A percentile compares a stretch with the other conserved stretches of the same genome.
phyloP scores from a whole-genome alignment of 257 asterid species.

The Lithospermum erythrorhizon region DNA sequence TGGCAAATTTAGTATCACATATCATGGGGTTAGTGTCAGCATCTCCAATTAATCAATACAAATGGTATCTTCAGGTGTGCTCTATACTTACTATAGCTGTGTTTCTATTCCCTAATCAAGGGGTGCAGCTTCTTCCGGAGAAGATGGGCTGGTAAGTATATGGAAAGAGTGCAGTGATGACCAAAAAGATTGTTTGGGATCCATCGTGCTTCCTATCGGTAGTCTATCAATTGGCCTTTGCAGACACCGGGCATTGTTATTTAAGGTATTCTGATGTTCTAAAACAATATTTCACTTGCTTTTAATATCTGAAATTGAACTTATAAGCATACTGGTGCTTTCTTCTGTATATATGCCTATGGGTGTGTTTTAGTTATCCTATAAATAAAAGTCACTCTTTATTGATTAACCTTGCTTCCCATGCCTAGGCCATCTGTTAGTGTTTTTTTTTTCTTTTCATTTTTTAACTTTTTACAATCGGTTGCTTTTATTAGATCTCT shows the following conservation, averaged over 20 bases:
- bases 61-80: background rate
- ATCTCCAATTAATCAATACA: constrained; percentile 13
- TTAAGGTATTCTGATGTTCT: constrained; percentile 54
- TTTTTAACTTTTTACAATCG: too few species aligned
- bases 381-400: too few species aligned
- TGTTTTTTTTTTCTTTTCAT: background rate
- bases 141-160: constrained; percentile 43
- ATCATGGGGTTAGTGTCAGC: constrained; percentile 77
- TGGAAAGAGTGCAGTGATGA: constrained; percentile 83
- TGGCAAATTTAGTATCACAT: constrained; percentile 84
- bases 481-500: background rate
- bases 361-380: background rate
- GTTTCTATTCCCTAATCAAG: constrained; percentile 35
- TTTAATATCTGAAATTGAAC: background rate
- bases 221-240: constrained; percentile 70
- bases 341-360: background rate
- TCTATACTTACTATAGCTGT: constrained; percentile 16
- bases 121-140: constrained; percentile 57
- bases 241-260: constrained; percentile 74
- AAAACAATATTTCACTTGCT: constrained; percentile 10
- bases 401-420: too few species aligned
- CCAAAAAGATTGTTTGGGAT: constrained; percentile 70
- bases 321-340: background rate
- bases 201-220: constrained; percentile 80
- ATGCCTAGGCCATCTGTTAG: too few species aligned